phyloP scores from a whole-genome alignment of 768 basidiomycete genomes.

The Mycena latifolia region DNA sequence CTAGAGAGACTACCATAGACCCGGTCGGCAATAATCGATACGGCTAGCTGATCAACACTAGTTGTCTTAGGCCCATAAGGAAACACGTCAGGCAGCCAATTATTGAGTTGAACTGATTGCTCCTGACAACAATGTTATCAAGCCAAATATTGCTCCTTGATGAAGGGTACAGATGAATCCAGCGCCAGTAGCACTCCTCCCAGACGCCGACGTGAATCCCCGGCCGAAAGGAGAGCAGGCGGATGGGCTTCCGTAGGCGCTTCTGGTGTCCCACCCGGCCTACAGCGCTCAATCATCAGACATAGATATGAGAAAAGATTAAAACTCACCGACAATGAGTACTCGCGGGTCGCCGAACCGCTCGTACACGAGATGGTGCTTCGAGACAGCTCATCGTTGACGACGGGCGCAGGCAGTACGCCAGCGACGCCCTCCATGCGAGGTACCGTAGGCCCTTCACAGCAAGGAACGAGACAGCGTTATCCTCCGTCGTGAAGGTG shows the following conservation, averaged over 20 bases:
- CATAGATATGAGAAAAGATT: conserved; percentile 23
- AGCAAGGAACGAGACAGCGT: conserved; percentile 73
- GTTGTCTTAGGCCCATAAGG: no score
- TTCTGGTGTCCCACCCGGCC: conserved; percentile 87
- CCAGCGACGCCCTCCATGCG: conserved; percentile 73
- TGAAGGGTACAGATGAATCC: conserved; percentile 71
- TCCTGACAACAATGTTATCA: no score
- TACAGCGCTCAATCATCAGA: conserved; percentile 39
- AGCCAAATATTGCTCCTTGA: no score
- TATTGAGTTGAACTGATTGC: no score
- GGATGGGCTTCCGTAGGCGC: conserved; percentile 78
- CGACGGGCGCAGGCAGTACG: conserved; percentile 61
- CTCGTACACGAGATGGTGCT: conserved; percentile 81
- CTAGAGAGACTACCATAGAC: no score
- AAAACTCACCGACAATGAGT: conserved; percentile 71
- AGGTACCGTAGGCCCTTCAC: conserved; percentile 77
- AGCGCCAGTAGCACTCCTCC: conserved; percentile 86
- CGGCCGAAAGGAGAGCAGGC: conserved; percentile 71
- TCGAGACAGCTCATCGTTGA: conserved; percentile 74
- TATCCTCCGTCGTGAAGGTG: conserved; percentile 77
- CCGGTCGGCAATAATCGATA: no score
- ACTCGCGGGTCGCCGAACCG: conserved; percentile 83
- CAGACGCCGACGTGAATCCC: conserved; percentile 83
- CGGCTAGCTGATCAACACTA: no score
- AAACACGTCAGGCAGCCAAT: no score